phyloP scores from a whole-genome alignment of 1,284 basidiomycete genomes.

The Ustanciosporium gigantosporum region DNA sequence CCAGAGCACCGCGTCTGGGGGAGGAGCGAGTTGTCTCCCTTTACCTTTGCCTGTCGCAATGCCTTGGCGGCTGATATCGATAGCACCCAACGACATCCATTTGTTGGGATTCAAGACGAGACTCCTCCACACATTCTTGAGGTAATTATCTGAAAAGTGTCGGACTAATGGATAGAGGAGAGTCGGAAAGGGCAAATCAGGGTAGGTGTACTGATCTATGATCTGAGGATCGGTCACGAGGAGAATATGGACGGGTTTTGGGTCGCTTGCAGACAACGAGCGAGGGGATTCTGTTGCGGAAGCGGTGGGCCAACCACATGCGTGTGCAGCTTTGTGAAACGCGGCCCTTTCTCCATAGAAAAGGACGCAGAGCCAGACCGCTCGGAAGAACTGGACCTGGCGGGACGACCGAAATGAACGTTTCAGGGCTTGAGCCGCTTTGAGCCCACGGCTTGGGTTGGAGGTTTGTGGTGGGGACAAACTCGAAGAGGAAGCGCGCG shows the following conservation, averaged over 20 bases:
- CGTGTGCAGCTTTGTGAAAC: slow-evolving; percentile 26
- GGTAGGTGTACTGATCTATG: slow-evolving; percentile 32
- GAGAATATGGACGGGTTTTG: slow-evolving; percentile 18
- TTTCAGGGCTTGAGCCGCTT: slow-evolving; percentile 4
- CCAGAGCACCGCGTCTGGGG: slow-evolving; percentile 40
- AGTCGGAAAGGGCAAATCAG: slow-evolving; percentile 8
- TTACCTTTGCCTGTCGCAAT: slow-evolving; percentile 1
- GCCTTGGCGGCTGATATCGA: too few relatives aligned
- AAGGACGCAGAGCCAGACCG: slow-evolving; percentile 23
- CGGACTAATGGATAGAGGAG: slow-evolving; percentile 20
- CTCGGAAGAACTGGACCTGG: slow-evolving; percentile 10
- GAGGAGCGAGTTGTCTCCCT: slow-evolving; percentile 4
- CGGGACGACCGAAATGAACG: background rate
- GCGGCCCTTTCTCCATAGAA: slow-evolving; percentile 25
- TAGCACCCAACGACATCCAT: slow-evolving; percentile 14
- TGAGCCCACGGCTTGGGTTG: too few relatives aligned
- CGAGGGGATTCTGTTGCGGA: background rate
- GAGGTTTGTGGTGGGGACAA: too few relatives aligned
- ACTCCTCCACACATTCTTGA: slow-evolving; percentile 33
- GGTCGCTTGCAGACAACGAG: background rate
- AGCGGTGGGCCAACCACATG: slow-evolving; percentile 18
- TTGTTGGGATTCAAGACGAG: slow-evolving; percentile 30
- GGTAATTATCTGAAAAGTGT: slow-evolving; percentile 39
- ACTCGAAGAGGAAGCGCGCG: too few relatives aligned
- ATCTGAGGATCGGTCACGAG: slow-evolving; percentile 40